A percentile compares a stretch with the other conserved stretches of the same genome.
Conservation (phyloP, 2,329 filamentous ascomycete species). For the Hymenoscyphus fructigenus region DNA sequence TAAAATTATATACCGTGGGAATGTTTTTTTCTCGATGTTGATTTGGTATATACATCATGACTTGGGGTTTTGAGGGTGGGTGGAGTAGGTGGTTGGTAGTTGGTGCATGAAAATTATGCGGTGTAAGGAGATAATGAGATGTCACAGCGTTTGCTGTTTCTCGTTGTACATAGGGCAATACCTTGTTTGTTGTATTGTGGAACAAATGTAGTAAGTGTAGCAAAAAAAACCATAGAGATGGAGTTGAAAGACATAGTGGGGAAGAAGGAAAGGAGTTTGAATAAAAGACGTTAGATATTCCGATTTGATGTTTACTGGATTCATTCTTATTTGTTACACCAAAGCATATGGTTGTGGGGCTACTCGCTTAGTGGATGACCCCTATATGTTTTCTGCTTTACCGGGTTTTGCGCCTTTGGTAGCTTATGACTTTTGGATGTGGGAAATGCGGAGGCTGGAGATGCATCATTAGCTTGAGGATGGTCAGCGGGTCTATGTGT, state of each 20-base stretch:
- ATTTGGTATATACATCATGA: background rate
- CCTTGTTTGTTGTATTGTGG: background rate
- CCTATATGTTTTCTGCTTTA: background rate
- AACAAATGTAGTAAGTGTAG: background rate
- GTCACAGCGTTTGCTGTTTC: background rate
- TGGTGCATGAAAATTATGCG: background rate
- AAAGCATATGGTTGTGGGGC: background rate
- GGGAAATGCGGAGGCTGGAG: background rate
- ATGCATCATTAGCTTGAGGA: background rate
- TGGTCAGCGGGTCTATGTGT: background rate
- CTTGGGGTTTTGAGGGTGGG: background rate
- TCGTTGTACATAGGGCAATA: background rate
- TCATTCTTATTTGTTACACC: background rate
- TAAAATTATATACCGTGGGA: background rate
- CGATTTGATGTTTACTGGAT: background rate
- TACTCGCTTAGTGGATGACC: background rate
- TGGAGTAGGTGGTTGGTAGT: background rate
- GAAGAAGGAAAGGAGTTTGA: too few species aligned
- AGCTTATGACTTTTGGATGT: background rate
- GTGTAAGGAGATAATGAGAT: background rate
- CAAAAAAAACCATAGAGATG: background rate
- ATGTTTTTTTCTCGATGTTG: background rate
- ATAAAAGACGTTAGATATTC: background rate
- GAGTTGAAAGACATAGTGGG: background rate
- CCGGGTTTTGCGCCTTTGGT: background rate